phyloP scores from a whole-genome alignment of 768 basidiomycete genomes.

The Cubamyces lactineus region DNA sequence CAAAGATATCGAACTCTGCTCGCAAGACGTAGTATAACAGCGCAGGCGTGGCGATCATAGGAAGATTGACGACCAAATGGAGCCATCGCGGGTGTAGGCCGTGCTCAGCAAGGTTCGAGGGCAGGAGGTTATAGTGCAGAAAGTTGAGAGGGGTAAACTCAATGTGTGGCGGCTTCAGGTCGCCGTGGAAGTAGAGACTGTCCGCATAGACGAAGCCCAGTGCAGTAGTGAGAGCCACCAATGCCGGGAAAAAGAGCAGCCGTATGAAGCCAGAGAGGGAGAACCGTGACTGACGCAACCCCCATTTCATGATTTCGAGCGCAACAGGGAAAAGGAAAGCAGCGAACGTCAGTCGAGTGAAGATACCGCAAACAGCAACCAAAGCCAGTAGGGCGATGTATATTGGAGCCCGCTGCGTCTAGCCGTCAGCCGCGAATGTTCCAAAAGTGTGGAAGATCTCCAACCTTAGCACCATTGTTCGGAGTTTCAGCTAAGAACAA shows the following conservation, averaged over 20 bases:
- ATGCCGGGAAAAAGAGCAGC: conserved; percentile 28
- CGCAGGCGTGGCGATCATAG: conserved; percentile 42
- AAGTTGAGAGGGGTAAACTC: conserved; percentile 44
- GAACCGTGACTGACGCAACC: conserved; percentile 5
- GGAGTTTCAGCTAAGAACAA: conserved; percentile 15
- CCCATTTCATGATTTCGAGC: conserved; percentile 30
- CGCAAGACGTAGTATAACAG: conserved; percentile 29
- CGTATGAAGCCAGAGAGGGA: neutral
- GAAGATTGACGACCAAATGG: conserved; percentile 43
- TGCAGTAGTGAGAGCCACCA: conserved; percentile 26
- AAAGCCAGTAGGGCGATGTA: conserved; percentile 19
- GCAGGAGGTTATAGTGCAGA: conserved; percentile 41
- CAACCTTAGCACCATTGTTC: conserved; percentile 5
- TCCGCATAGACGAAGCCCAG: conserved; percentile 34
- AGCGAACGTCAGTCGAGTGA: conserved; percentile 42
- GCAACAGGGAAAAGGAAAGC: conserved; percentile 39
- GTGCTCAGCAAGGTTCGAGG: conserved; percentile 42
- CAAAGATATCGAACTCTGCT: conserved; percentile 24
- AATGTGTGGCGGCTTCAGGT: conserved; percentile 21
- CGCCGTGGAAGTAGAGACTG: conserved; percentile 37
- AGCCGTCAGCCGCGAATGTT: neutral
- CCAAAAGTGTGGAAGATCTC: neutral
- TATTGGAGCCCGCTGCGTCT: neutral
- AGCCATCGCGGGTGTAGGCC: conserved; percentile 47
- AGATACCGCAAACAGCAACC: conserved; percentile 35